Evolutionary conservation across 1,284 basidiomycete species (phyloP), one percentile per base, ranked within the genome.

Genomic region (Rhodotorula sp.): DNA sequence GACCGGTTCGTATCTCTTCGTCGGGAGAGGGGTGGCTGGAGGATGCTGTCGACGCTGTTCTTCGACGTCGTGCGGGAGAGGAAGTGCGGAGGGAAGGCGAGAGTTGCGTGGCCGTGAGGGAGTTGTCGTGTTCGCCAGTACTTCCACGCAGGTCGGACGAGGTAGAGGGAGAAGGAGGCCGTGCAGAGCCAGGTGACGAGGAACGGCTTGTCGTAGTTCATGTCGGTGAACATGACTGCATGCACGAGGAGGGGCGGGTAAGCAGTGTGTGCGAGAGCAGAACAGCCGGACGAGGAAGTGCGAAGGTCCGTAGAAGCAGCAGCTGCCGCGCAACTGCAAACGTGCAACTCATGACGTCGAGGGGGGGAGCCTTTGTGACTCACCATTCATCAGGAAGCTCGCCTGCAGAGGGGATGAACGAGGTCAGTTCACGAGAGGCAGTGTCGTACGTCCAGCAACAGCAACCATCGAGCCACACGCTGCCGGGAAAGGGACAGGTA

Each of bases 151-250:
- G 75, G 75, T 49, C 64, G 92, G 15, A 97, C 77, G 34, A 99
- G 87, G 81, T 98, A 98, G 27, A 95, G 77, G n/a, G 88, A 83
- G 79, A 97, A 99, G 15, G 90, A 85, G 66, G 91, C 89, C 0
- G 93, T 95, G 80, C 89, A 92, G 77, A 92, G 82, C 77, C 93
- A 96, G 4, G 93, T 96, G 56, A 92, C 77, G 24, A 79, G 77
- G 64, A 82, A 82, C 4, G 74, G 77, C 66, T 78, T 74, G 80
- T 77, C 71, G 70, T 77, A 77, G 27, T 63, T 58, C 63, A 76
- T 71, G 32, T 69, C 70, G 30, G 76, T 77, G 65, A 77, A 77
- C 70, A 77, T 70, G 56, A 70, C 62, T 74, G 74, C 29, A 22
- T 15, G 44, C 24, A 20, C n/a, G 53, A 32, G 13, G 8, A 19